phyloP scores from a whole-genome alignment of 106 monocot species.

The Dioscorea dumetorum region DNA sequence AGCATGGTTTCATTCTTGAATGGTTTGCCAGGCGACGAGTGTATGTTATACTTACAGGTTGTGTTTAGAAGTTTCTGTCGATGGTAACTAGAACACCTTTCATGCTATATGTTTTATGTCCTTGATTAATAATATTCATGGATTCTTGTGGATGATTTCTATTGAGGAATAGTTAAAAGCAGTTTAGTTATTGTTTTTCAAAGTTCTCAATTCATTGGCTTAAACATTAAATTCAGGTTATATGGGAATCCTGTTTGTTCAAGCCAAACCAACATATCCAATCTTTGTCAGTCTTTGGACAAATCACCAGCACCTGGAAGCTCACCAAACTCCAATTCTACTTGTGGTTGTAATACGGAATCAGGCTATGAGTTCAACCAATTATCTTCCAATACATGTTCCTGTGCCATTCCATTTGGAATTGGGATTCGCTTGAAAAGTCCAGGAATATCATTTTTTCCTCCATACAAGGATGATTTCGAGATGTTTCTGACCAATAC shows the following conservation, averaged over 20 bases:
- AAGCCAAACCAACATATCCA: constrained; percentile 17
- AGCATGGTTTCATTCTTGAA: not conserved
- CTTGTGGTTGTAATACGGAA: constrained; percentile 55
- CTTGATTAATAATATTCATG: not conserved
- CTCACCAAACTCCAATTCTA: constrained; percentile 14
- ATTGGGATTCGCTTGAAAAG: constrained; percentile 85
- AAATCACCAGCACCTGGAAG: constrained; percentile 20
- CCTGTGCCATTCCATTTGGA: constrained; percentile 75
- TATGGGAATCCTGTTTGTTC: constrained; percentile 73
- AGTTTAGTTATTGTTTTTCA: not conserved
- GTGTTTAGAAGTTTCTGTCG: not conserved
- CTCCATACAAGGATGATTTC: constrained; percentile 50
- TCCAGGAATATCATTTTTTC: constrained; percentile 77
- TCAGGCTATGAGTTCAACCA: constrained; percentile 63
- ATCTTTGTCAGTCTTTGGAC: constrained; percentile 28
- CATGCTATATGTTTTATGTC: not conserved
- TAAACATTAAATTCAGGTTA: constrained; percentile 50
- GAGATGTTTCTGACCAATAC: constrained; percentile 31
- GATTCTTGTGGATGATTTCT: not conserved
- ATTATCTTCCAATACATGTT: constrained; percentile 47
- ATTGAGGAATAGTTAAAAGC: not conserved
- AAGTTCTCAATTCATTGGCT: constrained; percentile 9
- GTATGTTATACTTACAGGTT: not conserved
- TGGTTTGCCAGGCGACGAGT: not conserved
- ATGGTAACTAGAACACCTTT: not conserved